These are phyloP conservation scores for Ceratocystis diversiconidia DNA, from an alignment of 2,329 filamentous ascomycete genomes.

Conservation along the genomic window DNA sequence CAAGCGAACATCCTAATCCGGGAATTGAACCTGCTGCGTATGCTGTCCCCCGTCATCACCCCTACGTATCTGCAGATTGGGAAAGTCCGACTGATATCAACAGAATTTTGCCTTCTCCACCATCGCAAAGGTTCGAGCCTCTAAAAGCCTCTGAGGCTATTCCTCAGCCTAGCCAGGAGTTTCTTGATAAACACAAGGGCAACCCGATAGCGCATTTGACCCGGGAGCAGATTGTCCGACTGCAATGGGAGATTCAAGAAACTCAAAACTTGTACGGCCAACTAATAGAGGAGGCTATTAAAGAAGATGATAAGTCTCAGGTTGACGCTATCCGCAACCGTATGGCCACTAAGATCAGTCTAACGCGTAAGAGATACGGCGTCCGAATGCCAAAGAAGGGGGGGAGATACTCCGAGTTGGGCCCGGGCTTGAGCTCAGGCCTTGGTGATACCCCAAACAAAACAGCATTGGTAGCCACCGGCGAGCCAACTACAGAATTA, in stretches of 20 bases:
- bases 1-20: too few species aligned
- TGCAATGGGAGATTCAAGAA: conserved; percentile 5
- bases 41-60: neutral
- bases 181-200: neutral
- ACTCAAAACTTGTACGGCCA: neutral
- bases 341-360: conserved; percentile 41
- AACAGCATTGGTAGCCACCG: conserved; percentile 27
- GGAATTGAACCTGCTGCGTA: too few species aligned
- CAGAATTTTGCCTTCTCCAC: neutral
- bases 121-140: neutral
- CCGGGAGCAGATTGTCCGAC: neutral
- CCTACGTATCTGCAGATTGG: neutral
- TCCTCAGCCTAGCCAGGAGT: neutral
- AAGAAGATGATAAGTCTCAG: conserved; percentile 20
- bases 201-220: conserved; percentile 10
- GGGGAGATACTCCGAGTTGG: conserved; percentile 19
- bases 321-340: conserved; percentile 36
- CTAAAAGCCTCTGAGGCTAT: neutral
- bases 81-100: neutral
- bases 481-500: neutral
- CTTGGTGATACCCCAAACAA: too few species aligned
- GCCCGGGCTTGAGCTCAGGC: neutral
- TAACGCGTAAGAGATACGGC: conserved; percentile 44
- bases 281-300: neutral
- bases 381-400: conserved; percentile 30